phyloP scores from a whole-genome alignment of 768 basidiomycete species.

The Podaxis sp. region DNA sequence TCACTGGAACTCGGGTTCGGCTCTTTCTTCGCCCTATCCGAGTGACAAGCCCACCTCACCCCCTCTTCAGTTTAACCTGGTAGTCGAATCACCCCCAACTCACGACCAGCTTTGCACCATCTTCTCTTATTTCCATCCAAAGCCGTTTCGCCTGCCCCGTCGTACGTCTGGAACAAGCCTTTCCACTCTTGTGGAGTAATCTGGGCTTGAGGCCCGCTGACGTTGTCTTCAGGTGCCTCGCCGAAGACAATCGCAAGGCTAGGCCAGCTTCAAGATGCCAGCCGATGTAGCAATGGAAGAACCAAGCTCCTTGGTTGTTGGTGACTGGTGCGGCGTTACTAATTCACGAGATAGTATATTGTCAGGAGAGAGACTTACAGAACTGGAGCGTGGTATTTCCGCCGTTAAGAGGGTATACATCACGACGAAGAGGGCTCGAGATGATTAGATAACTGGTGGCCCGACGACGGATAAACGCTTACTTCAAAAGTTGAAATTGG shows the following conservation, averaged over 20 bases:
- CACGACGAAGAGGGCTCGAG: conserved; percentile 15
- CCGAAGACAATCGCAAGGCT: conserved; percentile 35
- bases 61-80: no score
- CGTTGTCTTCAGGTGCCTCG: conserved; percentile 26
- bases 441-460: background rate
- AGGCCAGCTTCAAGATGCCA: conserved; percentile 36
- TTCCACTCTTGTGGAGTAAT: conserved; percentile 22
- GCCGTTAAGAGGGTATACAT: conserved; percentile 13
- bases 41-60: no score
- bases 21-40: no score
- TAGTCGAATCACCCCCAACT: no score
- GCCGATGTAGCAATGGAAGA: conserved; percentile 21
- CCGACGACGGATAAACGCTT: background rate
- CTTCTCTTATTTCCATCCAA: no score
- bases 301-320: conserved; percentile 20
- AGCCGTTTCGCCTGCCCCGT: no score
- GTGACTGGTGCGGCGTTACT: background rate
- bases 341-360: background rate
- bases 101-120: no score
- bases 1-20: conserved; percentile 15
- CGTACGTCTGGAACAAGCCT: conserved; percentile 14
- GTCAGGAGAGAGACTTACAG: background rate
- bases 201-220: conserved; percentile 19
- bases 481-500: conserved; percentile 10
- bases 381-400: conserved; percentile 15